Evolutionary conservation across 2,329 filamentous ascomycete genomes (phyloP), one percentile per base, ranked within the genome.

Genomic region (Penicillium sp.): DNA sequence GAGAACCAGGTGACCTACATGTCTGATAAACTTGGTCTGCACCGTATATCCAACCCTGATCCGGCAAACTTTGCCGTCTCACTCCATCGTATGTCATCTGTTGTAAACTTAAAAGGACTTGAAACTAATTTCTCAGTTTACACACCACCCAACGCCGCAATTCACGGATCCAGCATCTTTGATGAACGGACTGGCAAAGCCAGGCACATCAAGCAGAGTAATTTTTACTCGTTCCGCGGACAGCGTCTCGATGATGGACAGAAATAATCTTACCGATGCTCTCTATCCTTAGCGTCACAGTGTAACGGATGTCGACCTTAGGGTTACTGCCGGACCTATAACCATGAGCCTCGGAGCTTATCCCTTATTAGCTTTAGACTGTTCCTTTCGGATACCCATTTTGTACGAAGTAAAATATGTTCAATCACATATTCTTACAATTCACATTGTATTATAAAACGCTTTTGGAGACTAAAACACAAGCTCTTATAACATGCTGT

Each of bases 121-220:
- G 16, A 54, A 39, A 18, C 16, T 53, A 48, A 54, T 42, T 29
- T 11, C 40, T 27, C 56, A 81, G 79, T 95, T 56, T 94, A 94
- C 69, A 93, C 90, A 13, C 92, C 92, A 34, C 92, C 92, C 3
- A 95, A 96, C 66, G 91, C 93, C 35, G 90, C 90, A 35, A 88
- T 83, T 55, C 83, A 84, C 56, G 92, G 92, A 23, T 96, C 90
- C 72, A 83, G 90, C 66, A 84, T 93, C 67, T 97, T 93, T 71
- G 84, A 93, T 66, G 83, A 86, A 60, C 79, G 80, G 63, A 95
- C 90, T 3, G 89, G 92, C 49, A 85, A 85, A 72, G 84, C 82
- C 54, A 87, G 80, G 62, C 88, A 91, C 70, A 81, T 91, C 43
- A 80, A 81, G 55, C 87, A 89, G 66, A 86, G 84, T 67, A 82